Conservation (phyloP, 805 yeast genomes). For the Candida insectalens region DNA sequence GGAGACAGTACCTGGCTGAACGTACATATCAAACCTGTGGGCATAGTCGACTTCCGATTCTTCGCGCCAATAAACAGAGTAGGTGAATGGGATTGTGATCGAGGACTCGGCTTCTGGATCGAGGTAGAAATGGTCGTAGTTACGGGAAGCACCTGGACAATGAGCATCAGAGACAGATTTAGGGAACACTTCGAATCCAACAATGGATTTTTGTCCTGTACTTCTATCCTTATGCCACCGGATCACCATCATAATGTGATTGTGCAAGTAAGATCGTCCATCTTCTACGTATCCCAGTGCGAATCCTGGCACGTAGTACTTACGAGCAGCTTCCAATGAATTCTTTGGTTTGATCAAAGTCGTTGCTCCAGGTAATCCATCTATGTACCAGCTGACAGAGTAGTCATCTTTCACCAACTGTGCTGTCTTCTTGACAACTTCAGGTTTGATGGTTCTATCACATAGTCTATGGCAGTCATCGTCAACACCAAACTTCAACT, state of each 20-base stretch:
- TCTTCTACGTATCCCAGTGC: slow-evolving; percentile 65
- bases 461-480: slow-evolving; percentile 59
- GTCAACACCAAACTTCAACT: slow-evolving; percentile 55
- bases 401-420: slow-evolving; percentile 59
- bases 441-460: slow-evolving; percentile 46
- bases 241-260: slow-evolving; percentile 74
- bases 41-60: slow-evolving; percentile 57
- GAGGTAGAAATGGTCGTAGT: slow-evolving; percentile 48
- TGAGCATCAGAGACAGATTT: slow-evolving; percentile 56
- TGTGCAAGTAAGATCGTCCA: slow-evolving; percentile 56
- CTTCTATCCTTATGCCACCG: slow-evolving; percentile 51
- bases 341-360: slow-evolving; percentile 55
- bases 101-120: slow-evolving; percentile 29
- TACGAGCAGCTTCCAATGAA: slow-evolving; percentile 36
- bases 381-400: slow-evolving; percentile 76
- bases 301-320: slow-evolving; percentile 77
- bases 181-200: slow-evolving; percentile 87
- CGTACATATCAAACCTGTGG: slow-evolving; percentile 64
- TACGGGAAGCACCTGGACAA: slow-evolving; percentile 69
- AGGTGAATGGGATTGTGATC: slow-evolving; percentile 63
- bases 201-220: slow-evolving; percentile 43
- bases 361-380: slow-evolving; percentile 83
- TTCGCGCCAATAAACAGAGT: slow-evolving; percentile 84
- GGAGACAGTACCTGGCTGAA: slow-evolving; percentile 28
- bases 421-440: slow-evolving; percentile 45